A percentile compares a stretch with the other conserved stretches of the same genome.
phyloP scores from a whole-genome alignment of 345 rosid genomes.

The Rhodomyrtus tomentosa region DNA sequence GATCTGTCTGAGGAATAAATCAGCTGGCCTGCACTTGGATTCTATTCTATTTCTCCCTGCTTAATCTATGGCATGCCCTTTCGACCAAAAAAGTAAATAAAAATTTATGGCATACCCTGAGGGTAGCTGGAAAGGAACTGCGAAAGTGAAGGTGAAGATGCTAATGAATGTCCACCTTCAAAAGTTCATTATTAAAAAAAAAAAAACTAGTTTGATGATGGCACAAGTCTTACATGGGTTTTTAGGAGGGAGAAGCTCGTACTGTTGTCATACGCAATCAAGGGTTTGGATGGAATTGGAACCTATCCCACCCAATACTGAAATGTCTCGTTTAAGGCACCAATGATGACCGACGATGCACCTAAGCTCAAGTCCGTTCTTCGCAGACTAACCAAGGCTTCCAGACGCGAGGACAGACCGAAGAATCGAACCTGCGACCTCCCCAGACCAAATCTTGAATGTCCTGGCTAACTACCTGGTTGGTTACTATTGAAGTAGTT shows the following conservation, averaged over 20 bases:
- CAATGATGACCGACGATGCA: neutral
- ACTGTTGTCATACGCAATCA: neutral
- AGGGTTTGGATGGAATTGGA: neutral
- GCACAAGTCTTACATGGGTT: neutral
- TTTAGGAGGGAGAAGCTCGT: neutral
- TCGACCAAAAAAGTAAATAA: no score
- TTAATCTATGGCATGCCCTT: neutral
- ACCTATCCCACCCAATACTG: neutral
- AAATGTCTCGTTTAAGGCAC: neutral
- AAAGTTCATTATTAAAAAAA: neutral
- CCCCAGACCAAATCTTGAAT: neutral
- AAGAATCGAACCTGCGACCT: neutral
- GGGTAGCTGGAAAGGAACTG: neutral
- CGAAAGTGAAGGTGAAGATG: neutral
- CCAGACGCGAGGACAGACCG: neutral
- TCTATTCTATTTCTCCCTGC: neutral
- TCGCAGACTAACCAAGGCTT: neutral
- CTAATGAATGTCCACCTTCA: neutral
- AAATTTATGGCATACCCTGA: neutral
- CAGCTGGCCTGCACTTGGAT: neutral
- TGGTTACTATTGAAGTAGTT: no score
- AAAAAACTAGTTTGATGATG: neutral
- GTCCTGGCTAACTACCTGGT: neutral
- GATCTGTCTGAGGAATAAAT: neutral
- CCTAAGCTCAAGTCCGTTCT: neutral